Conservation (phyloP, 345 rosid genomes). For the Pseudoturritis turrita region DNA sequence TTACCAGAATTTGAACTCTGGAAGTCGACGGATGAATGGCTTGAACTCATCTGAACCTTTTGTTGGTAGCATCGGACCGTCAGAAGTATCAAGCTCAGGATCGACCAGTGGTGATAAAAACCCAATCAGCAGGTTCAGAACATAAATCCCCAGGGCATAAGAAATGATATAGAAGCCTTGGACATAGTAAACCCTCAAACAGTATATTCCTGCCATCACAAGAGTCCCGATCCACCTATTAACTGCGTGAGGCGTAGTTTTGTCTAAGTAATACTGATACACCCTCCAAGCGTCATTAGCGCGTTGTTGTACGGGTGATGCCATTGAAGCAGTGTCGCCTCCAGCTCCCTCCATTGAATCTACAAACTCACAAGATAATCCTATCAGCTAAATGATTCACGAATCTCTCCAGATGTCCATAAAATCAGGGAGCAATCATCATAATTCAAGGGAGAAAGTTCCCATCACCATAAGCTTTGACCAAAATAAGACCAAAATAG, state of each 20-base stretch:
- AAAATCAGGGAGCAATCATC: no score
- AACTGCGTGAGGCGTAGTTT: conserved; percentile 63
- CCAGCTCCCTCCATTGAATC: conserved; percentile 71
- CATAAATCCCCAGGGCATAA: conserved; percentile 79
- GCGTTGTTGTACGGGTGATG: conserved; percentile 58
- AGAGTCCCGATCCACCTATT: conserved; percentile 78
- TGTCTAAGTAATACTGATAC: conserved; percentile 78
- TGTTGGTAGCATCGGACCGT: conserved; percentile 71
- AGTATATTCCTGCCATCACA: conserved; percentile 43
- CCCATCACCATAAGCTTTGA: no score
- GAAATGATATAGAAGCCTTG: conserved; percentile 80
- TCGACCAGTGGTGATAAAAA: conserved; percentile 83
- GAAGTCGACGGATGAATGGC: conserved; percentile 89
- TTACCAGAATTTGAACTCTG: conserved; percentile 95
- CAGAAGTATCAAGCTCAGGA: conserved; percentile 66
- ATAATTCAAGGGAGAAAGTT: no score
- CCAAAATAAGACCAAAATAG: no score
- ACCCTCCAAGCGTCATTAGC: conserved; percentile 60
- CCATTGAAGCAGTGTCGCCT: conserved; percentile 44
- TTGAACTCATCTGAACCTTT: conserved; percentile 93
- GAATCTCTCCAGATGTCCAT: not conserved
- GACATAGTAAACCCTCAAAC: conserved; percentile 55
- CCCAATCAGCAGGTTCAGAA: conserved; percentile 75
- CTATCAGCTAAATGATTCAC: no score
- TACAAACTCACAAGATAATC: conserved; percentile 23